Evolutionary conservation across 495 filamentous ascomycete genomes (phyloP).

Genomic region (Podospora australis): DNA sequence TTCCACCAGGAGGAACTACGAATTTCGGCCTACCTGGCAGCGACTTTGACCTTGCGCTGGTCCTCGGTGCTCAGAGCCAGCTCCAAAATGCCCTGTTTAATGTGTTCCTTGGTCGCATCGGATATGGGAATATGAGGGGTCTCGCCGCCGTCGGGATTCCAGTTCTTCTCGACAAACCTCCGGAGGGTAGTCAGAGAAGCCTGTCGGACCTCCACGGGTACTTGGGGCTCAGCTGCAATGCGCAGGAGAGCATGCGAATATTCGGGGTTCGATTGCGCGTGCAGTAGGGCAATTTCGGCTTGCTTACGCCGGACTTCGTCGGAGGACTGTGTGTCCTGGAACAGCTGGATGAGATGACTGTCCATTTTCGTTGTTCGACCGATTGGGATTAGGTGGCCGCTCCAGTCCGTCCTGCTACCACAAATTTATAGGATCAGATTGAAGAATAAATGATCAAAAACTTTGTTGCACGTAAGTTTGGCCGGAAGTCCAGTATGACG

Average conservation of each 20-base stretch:
- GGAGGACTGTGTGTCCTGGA: conserved; percentile 70
- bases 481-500: too few relatives aligned
- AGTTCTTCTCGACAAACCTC: conserved; percentile 71
- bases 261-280: conserved; percentile 54
- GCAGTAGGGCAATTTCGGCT: conserved; percentile 70
- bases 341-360: conserved; percentile 73
- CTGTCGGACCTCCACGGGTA: conserved; percentile 70
- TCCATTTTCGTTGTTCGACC: too few relatives aligned
- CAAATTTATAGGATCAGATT: too few relatives aligned
- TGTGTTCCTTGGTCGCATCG: conserved; percentile 64
- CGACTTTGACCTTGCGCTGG: conserved; percentile 77
- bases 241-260: conserved; percentile 73
- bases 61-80: conserved; percentile 69
- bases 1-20: background rate
- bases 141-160: conserved; percentile 55
- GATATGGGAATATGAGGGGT: conserved; percentile 59
- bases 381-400: too few relatives aligned
- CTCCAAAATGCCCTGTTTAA: conserved; percentile 63
- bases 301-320: conserved; percentile 64
- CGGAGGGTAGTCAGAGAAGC: conserved; percentile 74
- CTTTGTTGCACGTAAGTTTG: too few relatives aligned
- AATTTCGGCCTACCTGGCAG: conserved; percentile 50
- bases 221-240: conserved; percentile 63
- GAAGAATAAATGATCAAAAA: background rate
- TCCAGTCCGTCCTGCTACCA: too few relatives aligned